Base-by-base conservation (phyloP, 2,329 filamentous ascomycete species). In the Iodosphaeria phyllophila region DNA sequence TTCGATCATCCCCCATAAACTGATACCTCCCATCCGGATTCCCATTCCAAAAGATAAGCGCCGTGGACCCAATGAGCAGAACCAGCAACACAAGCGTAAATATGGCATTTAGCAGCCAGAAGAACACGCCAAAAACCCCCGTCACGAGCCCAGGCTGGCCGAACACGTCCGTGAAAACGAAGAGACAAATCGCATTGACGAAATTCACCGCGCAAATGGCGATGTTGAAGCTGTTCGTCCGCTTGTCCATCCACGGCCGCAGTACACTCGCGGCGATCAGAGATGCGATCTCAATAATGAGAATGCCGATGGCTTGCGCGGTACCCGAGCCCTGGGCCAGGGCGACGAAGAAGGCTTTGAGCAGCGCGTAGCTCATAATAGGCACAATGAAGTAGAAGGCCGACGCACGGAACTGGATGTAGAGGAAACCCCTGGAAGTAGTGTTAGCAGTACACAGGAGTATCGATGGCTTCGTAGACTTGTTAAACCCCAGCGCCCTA, bases 231-330 rank as follows among this genome's bases (percentile, higher is more conserved):
- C 74, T 74, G 51, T 93, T 95, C 32, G 82, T 92, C 56, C 84
- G 86, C 69, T 92, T 92, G 61, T 93, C 86, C 86, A 95, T 95
- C 76, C 82, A 95, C 11, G 86, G 86, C 31, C 80, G 74, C 36
- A 93, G 56, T 27, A 92, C 74, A 31, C 72, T 76, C 28, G 82
- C 72, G 13, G 55, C 70, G 38, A 92, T 75, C 28, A 95, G 61
- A 38, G 77, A 74, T 26, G 52, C 67, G 2, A 74, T 74, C 50
- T 95, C 86, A 28, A 93, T 70, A 30, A 93, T 58, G 20, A 95
- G 59, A 29, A 93, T 63, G 10, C 74, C 78, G 29, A 93, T 60
- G 7, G 82, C 80, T 51, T 92, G 83, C 12, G 74, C 71, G 4
- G 68, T 65, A 16, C 72, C 68, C 17, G 59, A 66, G 21, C 56